Evolutionary conservation across 139 green algal species (phyloP).

Genomic region (Chlamydomonas sphaeroides): DNA sequence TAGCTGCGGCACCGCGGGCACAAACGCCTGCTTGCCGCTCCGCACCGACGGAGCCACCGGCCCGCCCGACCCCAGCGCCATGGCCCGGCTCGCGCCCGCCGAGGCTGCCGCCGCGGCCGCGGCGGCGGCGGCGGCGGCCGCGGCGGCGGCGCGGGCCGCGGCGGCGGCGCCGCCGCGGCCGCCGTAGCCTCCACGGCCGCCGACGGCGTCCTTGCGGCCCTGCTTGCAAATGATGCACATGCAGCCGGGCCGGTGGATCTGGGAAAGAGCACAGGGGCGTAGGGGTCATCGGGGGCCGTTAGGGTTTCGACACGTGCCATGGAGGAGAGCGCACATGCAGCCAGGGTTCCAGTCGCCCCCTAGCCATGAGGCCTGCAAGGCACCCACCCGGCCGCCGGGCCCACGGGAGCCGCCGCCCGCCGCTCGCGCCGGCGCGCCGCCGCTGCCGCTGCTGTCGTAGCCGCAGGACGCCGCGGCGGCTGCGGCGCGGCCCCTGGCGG

Average conservation of each 20-base stretch:
- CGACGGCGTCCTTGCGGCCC: slow-evolving; percentile 50
- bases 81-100: neutral
- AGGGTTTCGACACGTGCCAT: too few species aligned
- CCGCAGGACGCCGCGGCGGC: neutral
- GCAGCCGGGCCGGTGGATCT: slow-evolving; percentile 72
- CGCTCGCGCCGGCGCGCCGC: too few species aligned
- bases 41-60: neutral
- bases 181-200: neutral
- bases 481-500: neutral
- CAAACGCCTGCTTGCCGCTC: slow-evolving; percentile 81
- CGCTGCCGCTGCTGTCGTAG: too few species aligned
- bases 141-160: slow-evolving; percentile 8
- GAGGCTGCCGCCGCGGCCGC: neutral
- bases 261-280: too few species aligned
- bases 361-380: too few species aligned
- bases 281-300: too few species aligned
- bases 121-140: neutral
- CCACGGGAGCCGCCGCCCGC: too few species aligned
- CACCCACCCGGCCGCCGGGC: too few species aligned
- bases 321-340: too few species aligned
- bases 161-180: slow-evolving; percentile 31
- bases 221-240: slow-evolving; percentile 89
- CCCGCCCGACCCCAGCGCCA: neutral
- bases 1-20: slow-evolving; percentile 74
- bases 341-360: too few species aligned